phyloP scores from a whole-genome alignment of 2,329 filamentous ascomycete genomes.

The Chaetomium strumarium region DNA sequence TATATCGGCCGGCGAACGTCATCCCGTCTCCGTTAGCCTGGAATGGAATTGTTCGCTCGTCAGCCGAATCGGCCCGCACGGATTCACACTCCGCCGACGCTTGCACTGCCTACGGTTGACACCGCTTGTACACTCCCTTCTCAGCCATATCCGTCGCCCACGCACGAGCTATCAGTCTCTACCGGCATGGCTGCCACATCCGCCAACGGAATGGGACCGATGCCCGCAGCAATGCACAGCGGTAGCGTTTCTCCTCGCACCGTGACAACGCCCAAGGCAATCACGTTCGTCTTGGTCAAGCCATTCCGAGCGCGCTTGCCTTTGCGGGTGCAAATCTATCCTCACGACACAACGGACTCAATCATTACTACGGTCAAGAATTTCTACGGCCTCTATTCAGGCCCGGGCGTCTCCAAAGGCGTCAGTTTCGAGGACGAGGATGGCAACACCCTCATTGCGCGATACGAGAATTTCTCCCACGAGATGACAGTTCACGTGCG shows the following conservation, averaged over 20 bases:
- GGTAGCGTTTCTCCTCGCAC: conserved; percentile 40
- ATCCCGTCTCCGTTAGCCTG: conserved; percentile 16
- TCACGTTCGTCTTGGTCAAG: conserved; percentile 72
- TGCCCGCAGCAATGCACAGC: conserved; percentile 29
- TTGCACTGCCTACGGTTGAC: conserved; percentile 24
- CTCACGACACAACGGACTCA: conserved; percentile 93
- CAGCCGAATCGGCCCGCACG: conserved; percentile 25
- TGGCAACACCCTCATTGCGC: conserved; percentile 86
- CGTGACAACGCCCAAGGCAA: conserved; percentile 57
- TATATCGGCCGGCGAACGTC: conserved; percentile 6
- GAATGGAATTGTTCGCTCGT: conserved; percentile 31
- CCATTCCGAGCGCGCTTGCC: conserved; percentile 67
- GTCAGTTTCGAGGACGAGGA: conserved; percentile 92
- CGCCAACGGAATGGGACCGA: conserved; percentile 31
- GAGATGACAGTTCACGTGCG: conserved; percentile 93
- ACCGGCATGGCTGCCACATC: conserved; percentile 44
- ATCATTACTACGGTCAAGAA: conserved; percentile 99
- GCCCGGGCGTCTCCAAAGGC: conserved; percentile 61
- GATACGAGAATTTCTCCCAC: conserved; percentile 91
- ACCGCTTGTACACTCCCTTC: conserved; percentile 25
- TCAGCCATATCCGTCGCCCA: conserved; percentile 14
- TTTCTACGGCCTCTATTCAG: conserved; percentile 93
- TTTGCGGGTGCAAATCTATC: conserved; percentile 86
- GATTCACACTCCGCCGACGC: conserved; percentile 13
- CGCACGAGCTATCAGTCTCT: conserved; percentile 10